Evolutionary conservation across 768 basidiomycete species (phyloP), one percentile per base, ranked within the genome.

Genomic region (Pleurotus pulmonarius): DNA sequence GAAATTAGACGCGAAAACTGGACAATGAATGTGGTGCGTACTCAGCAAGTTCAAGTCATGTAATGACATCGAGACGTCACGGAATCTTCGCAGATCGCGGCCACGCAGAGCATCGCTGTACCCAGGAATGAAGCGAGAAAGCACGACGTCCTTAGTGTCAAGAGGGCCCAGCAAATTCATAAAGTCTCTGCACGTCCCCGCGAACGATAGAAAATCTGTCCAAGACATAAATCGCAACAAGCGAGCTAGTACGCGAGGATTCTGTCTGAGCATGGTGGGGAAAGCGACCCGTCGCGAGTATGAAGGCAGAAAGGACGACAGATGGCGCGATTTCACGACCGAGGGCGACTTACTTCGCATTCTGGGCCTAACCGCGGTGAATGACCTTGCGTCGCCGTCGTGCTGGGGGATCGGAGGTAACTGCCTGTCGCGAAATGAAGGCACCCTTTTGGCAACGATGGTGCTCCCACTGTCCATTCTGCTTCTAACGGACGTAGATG

Each of bases 21-120:
- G 29, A 48, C 22, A 59, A 34, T 56, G 26, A 3, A 47, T 29
- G 51, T 45, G 49, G 43, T 38, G 79, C 88, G 68, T 72, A 92
- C 90, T 64, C 53, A 91, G 78, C 18, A 86, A 69, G 64, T 84
- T 76, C 13, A 92, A 69, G 66, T 90, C 85, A 46, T 76, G 69
- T 40, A 90, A 68, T 40, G 78, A 74, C 57, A 88, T 65, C 3
- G 75, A 73, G 20, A 90, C 75, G 40, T 77, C 73, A 47, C 77
- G 75, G 48, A 71, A 71, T 5, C 73, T 64, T 40, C 68, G 64
- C 22, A 71, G 57, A 58, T 81, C 78, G 43, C 78, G 67, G 47
- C 69, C 61, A 2, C 68, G 70, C 44, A 83, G 64, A 41, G 76
- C 78, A 43, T 70, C 60, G 5, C 69, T 65, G 64, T 84, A 92